phyloP scores from a whole-genome alignment of 108 stramenopile genomes.

The Conticribra guillardii region DNA sequence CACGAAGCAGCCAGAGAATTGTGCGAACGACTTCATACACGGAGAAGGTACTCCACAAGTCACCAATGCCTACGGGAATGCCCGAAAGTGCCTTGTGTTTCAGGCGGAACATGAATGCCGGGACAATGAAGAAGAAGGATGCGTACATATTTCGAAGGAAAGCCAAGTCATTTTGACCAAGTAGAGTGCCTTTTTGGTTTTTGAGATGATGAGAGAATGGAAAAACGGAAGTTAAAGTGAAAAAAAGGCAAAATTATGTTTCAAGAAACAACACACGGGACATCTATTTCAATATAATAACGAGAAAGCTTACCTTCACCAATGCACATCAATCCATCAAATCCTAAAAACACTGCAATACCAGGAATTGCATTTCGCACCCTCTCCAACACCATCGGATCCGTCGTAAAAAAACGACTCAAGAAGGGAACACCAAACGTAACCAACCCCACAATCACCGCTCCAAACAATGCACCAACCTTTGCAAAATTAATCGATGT shows the following conservation, averaged over 20 bases:
- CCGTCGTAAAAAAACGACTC: conserved; percentile 73
- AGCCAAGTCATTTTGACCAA: conserved; percentile 1
- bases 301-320: conserved; percentile 56
- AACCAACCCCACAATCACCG: conserved; percentile 60
- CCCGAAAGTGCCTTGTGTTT: not conserved
- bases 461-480: conserved; percentile 69
- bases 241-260: no score
- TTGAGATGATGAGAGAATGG: no score
- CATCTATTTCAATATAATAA: not conserved
- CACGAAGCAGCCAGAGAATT: not conserved
- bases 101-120: conserved; percentile 8
- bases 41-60: not conserved
- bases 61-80: not conserved
- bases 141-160: conserved; percentile 12
- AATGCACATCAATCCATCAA: conserved; percentile 73
- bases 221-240: no score
- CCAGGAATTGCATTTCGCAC: conserved; percentile 74
- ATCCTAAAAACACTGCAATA: conserved; percentile 56
- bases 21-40: conserved; percentile 2
- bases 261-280: not conserved
- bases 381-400: conserved; percentile 62
- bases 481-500: conserved; percentile 68
- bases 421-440: conserved; percentile 59
- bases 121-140: conserved; percentile 11
- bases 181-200: not conserved